Percentiles rank a stretch among this genome's conserved stretches.
Evolutionary conservation across 805 yeast species (phyloP).

Genomic region (Kluyveromyces siamensis): DNA sequence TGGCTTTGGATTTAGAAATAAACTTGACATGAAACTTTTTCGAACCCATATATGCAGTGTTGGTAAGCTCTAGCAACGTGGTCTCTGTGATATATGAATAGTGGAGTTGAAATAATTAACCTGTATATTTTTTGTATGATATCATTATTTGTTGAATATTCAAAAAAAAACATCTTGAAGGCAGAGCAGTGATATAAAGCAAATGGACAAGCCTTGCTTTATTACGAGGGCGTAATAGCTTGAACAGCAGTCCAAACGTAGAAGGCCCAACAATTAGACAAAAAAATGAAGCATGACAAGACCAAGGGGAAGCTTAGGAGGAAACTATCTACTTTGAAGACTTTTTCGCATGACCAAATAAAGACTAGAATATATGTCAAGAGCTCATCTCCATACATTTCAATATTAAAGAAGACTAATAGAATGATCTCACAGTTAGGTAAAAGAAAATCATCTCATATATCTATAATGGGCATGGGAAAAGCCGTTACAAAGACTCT

Average conservation of each 20-base stretch:
- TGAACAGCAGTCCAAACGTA: not conserved
- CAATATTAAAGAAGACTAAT: conserved; percentile 59
- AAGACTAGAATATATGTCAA: conserved; percentile 50
- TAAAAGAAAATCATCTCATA: conserved; percentile 35
- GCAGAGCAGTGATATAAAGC: no score
- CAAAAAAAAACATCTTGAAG: no score
- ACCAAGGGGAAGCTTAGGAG: conserved; percentile 6
- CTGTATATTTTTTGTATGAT: no score
- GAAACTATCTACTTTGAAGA: conserved; percentile 21
- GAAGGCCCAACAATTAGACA: not conserved
- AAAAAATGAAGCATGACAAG: not conserved
- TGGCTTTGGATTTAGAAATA: conserved; percentile 2
- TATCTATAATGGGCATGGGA: conserved; percentile 71
- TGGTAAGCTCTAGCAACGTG: no score
- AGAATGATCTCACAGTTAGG: conserved; percentile 42
- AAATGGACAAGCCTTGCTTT: not conserved
- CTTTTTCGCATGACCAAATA: conserved; percentile 34
- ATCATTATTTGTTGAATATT: no score
- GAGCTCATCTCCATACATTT: conserved; percentile 58
- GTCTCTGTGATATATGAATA: no score
- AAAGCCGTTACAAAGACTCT: conserved; percentile 54
- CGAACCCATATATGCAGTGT: not conserved
- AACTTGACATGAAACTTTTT: conserved; percentile 6
- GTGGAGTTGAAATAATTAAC: no score
- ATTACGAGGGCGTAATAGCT: no score